Conservation (phyloP, 1,139 yeast species). For the Geotrichum cucujoidarum region DNA sequence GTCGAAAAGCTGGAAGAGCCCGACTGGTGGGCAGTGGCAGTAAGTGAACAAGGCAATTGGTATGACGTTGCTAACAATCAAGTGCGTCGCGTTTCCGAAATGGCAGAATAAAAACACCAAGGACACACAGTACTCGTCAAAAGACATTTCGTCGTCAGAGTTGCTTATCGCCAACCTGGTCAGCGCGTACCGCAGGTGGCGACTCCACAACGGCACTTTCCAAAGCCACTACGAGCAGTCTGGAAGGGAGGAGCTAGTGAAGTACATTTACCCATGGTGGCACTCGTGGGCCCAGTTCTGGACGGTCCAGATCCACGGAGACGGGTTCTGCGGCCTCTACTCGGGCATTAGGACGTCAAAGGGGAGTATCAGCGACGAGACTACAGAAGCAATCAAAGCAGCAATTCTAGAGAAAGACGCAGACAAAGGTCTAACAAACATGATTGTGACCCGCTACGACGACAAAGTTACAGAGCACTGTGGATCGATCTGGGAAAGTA, state of each 20-base stretch:
- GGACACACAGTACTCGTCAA: conserved; percentile 16
- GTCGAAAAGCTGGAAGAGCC: conserved; percentile 27
- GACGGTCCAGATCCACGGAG: conserved; percentile 25
- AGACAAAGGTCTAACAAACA: conserved; percentile 22
- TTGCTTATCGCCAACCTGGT: conserved; percentile 27
- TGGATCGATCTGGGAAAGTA: conserved; percentile 30
- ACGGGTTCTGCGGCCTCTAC: conserved; percentile 26
- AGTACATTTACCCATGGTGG: conserved; percentile 31
- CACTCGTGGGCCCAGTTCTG: conserved; percentile 30
- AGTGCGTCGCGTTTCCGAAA: conserved; percentile 20
- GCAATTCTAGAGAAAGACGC: conserved; percentile 24
- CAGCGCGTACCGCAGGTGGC: conserved; percentile 30
- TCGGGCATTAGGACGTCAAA: conserved; percentile 23
- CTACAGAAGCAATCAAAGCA: conserved; percentile 27
- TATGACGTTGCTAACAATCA: neutral
- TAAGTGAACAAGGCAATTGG: conserved; percentile 16
- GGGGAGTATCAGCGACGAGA: conserved; percentile 26
- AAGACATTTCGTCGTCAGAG: conserved; percentile 25
- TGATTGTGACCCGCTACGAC: conserved; percentile 24
- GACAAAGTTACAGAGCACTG: conserved; percentile 21
- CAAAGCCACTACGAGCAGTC: conserved; percentile 10
- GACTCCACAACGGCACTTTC: conserved; percentile 30
- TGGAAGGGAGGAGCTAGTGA: conserved; percentile 23
- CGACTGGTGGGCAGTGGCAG: conserved; percentile 33
- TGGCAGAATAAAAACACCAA: conserved; percentile 15